Base-by-base conservation (phyloP, 1,139 yeast genomes). In the Blastobotrys aristatus region DNA sequence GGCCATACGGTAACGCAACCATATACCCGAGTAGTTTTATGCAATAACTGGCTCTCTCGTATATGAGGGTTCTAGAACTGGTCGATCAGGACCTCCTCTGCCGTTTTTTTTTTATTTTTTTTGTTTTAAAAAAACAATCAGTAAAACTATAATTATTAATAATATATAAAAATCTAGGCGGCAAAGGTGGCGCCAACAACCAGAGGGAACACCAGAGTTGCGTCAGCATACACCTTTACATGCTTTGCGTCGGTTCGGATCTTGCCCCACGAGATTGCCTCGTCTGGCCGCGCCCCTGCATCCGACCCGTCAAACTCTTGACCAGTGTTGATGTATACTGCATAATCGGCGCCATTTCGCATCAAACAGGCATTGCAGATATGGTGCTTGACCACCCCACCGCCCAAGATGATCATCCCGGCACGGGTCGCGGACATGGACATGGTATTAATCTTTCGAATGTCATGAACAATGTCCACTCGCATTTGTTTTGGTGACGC, bases 281-380 rank as follows among this genome's bases (percentile, higher is more conserved):
- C 99, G 65, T 94, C 98, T 1, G 98, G 97, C 64, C 98, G 79
- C 5, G 99, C 99, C 55, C 99, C 99, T 16, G 98, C 97, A 67
- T 92, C 99, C 14, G 96, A 87, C 44, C 98, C 98, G 63, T 92
- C 99, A 62, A 89, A 94, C 66, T 92, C 99, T 70, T 92, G 98
- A 37, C 97, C 98, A 13, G 99, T 92, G 69, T 94, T 94, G 66
- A 92, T 90, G 68, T 80, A 92, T 17, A 92, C 97, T 2, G 98
- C 97, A 63, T 82, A 88, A 66, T 92, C 99, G 20, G 99, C 98
- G 58, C 99, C 99, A 61, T 92, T 94, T 74, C 99, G 83, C 99
- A 92, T 92, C 60, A 92, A 75, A 67, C 97, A 90, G 5, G 99
- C 98, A 65, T 92, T 92, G 63, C 96, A 90, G 58, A 92, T 92